phyloP scores from a whole-genome alignment of 1,139 yeast genomes.

The Candida glucosophila region DNA sequence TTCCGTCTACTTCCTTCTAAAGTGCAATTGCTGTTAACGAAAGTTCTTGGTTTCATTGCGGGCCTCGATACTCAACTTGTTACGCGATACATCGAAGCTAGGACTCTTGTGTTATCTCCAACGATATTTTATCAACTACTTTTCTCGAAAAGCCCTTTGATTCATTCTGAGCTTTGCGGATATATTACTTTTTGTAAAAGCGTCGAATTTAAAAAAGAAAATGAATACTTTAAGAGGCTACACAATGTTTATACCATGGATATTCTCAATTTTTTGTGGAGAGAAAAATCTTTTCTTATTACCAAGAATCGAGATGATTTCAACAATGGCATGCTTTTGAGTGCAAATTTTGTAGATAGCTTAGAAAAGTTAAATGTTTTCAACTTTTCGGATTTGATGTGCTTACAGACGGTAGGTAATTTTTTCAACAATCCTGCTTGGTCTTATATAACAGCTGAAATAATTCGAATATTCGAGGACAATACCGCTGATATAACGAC shows the following conservation, averaged over 20 bases:
- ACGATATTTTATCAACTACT: constrained; percentile 26
- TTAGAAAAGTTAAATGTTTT: constrained; percentile 26
- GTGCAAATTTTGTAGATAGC: constrained; percentile 24
- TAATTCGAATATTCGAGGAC: constrained; percentile 43
- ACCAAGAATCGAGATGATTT: constrained; percentile 10
- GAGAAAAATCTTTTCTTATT: constrained; percentile 33
- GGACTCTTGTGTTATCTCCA: constrained; percentile 27
- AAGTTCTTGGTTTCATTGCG: constrained; percentile 7
- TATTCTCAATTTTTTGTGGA: constrained; percentile 54
- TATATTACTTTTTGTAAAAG: constrained; percentile 39
- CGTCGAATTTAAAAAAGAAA: constrained; percentile 11
- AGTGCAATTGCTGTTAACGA: constrained; percentile 3
- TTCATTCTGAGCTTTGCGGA: constrained; percentile 40
- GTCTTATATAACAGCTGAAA: constrained; percentile 34
- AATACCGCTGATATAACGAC: constrained; percentile 13
- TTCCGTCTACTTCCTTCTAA: neutral
- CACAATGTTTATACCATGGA: constrained; percentile 55
- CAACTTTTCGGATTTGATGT: constrained; percentile 13
- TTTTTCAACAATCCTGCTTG: constrained; percentile 50
- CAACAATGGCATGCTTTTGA: constrained; percentile 33
- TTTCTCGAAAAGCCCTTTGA: constrained; percentile 31
- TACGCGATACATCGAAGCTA: constrained; percentile 7
- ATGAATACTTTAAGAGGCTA: constrained; percentile 12
- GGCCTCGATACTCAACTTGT: constrained; percentile 6
- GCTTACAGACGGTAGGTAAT: constrained; percentile 34